These are phyloP conservation scores for Solanum lycopersicoides DNA, from an alignment of 257 asterid genomes.

Conservation along the genomic window DNA sequence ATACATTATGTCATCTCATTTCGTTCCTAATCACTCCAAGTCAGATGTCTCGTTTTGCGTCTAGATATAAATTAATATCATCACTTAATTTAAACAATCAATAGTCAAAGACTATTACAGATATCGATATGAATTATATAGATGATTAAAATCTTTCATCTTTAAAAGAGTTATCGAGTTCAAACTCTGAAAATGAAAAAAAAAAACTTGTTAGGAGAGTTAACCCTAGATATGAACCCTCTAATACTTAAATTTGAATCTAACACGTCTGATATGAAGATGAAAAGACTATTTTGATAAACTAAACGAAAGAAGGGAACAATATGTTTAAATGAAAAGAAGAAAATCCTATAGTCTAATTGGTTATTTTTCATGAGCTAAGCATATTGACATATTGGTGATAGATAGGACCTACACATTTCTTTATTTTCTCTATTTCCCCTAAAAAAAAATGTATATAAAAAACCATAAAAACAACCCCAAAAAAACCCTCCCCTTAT, in stretches of 20 bases:
- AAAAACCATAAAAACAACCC: neutral
- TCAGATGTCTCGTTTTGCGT: neutral
- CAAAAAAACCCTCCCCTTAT: neutral
- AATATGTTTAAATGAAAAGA: neutral
- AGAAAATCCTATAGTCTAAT: neutral
- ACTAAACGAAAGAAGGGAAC: too few species aligned
- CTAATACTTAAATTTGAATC: neutral
- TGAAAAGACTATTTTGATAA: too few species aligned
- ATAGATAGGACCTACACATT: neutral
- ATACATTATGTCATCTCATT: neutral
- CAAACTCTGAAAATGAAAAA: too few species aligned
- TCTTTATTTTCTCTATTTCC: neutral
- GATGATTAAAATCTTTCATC: too few species aligned
- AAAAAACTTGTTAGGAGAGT: neutral
- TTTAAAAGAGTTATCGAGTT: neutral
- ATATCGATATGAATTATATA: neutral
- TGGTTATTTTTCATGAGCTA: neutral
- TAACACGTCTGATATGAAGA: neutral
- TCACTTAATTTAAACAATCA: too few species aligned
- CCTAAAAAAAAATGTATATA: neutral
- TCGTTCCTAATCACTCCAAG: neutral
- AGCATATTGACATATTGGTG: neutral
- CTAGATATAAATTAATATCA: neutral
- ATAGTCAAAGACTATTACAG: neutral
- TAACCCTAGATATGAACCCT: neutral